Evolutionary conservation across 805 yeast genomes (phyloP), one percentile per base, ranked within the genome.

Genomic region (Hagleromyces aurorensis): DNA sequence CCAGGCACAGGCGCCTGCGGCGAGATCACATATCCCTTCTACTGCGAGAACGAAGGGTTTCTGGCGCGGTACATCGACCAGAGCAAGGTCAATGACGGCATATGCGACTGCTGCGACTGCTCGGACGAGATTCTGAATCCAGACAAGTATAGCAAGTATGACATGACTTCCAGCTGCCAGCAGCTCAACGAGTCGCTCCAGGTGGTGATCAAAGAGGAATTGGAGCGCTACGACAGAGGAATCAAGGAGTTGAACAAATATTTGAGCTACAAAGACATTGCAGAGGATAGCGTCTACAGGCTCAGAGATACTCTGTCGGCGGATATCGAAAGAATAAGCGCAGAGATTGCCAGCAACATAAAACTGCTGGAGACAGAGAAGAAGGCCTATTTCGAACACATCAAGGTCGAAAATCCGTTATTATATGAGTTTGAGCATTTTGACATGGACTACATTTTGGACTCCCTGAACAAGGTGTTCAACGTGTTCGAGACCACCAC

Each of bases 71-170:
- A 64, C 39, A 67, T 91, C 9, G 78, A 85, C 4, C 67, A 76
- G 6, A 72, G 63, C 44, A 69, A 75, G 35, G 81, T 91, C 11
- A 75, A 78, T 45, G 98, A 91, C 57, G 96, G 96, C 0, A 75
- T 78, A 3, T 91, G 98, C 60, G 98, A 91, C 52, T 91, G 98
- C 56, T 91, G 98, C 57, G 98, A 91, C 58, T 97, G 98, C 6
- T 70, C 85, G 1, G 98, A 91, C 57, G 98, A 91, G 53, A 53
- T 18, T n/a, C 21, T 34, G 10, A 17, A 36, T 4, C 26, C 31
- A 13, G 33, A 19, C 9, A 29, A 23, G 22, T 8, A 15, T 26
- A 13, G 18, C 7, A 16, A 13, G 5, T 15, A 16, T 12, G 16
- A n/a, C n/a, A n/a, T n/a, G n/a, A n/a, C n/a, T n/a, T n/a, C n/a